These are phyloP conservation scores for Penicillium angulare DNA, from an alignment of 495 filamentous ascomycete genomes.

Conservation along the genomic window DNA sequence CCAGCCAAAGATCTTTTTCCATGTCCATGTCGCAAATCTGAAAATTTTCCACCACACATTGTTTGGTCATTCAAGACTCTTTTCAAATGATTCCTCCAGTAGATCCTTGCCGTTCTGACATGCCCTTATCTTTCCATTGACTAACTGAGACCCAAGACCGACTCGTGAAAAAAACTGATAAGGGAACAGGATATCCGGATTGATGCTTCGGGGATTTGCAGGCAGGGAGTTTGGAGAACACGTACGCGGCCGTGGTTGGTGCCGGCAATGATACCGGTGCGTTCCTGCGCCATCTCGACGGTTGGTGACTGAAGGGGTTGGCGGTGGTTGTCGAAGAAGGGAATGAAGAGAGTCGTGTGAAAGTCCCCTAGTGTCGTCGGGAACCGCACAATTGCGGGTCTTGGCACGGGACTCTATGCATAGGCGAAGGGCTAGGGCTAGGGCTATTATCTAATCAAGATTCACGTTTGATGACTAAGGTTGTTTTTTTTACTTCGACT, in stretches of 20 bases:
- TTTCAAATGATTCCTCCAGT: conserved; percentile 1
- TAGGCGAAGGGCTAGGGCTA: conserved; percentile 39
- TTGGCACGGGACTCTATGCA: conserved; percentile 32
- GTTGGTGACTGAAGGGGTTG: conserved; percentile 44
- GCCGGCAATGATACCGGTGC: conserved; percentile 75
- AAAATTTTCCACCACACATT: conserved; percentile 11
- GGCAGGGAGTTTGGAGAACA: conserved; percentile 23
- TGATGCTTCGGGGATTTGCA: conserved; percentile 4
- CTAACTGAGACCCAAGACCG: conserved; percentile 4
- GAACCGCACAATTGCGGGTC: conserved; percentile 31
- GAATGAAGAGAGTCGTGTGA: conserved; percentile 35
- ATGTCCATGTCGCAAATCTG: conserved; percentile 1
- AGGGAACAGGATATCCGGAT: conserved; percentile 17
- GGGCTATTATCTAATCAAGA: conserved; percentile 7
- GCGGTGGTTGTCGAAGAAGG: conserved; percentile 44
- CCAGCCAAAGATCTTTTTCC: conserved; percentile 4
- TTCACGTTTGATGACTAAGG: conserved; percentile 7
- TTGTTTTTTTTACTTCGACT: no score
- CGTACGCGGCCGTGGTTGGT: conserved; percentile 89
- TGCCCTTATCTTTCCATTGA: not conserved
- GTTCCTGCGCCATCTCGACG: conserved; percentile 61
- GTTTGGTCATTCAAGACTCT: not conserved
- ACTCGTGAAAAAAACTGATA: conserved; percentile 14
- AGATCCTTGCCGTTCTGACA: not conserved
- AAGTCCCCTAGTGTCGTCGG: conserved; percentile 34